phyloP scores from a whole-genome alignment of 2,329 filamentous ascomycete species.

The Colletotrichum tabaci region DNA sequence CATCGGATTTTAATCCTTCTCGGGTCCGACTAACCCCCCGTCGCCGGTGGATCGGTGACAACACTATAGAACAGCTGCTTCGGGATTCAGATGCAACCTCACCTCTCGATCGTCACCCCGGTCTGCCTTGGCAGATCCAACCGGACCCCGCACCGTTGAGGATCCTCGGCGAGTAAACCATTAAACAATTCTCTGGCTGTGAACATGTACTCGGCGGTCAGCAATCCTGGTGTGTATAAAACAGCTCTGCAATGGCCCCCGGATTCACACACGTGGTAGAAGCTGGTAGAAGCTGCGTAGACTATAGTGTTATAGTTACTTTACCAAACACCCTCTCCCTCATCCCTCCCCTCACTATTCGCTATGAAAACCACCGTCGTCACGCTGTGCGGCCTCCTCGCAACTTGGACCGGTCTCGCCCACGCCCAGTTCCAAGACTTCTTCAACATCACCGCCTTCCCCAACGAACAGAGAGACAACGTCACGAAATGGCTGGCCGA shows the following conservation, averaged over 20 bases:
- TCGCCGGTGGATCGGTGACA: not conserved
- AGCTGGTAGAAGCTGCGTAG: no score
- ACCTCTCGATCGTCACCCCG: not conserved
- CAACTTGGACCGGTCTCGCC: not conserved
- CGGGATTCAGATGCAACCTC: not conserved
- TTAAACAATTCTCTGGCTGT: no score
- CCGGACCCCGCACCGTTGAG: not conserved
- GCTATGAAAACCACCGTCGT: not conserved
- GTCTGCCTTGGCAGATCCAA: not conserved
- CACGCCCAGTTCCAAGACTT: constrained; percentile 15
- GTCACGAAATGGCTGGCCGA: constrained; percentile 26
- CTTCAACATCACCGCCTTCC: constrained; percentile 29
- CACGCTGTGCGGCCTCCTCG: not conserved
- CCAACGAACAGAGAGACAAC: constrained; percentile 33
- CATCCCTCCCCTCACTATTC: not conserved
- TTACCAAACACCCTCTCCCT: no score
- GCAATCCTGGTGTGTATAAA: no score
- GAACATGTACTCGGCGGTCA: no score
- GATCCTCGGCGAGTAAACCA: not conserved
- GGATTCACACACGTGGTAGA: fast-evolving
- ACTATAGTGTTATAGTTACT: no score
- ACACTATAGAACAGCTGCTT: not conserved
- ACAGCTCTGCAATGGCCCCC: not conserved
- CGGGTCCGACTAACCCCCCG: not conserved
- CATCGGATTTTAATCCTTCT: constrained; percentile 16